phyloP scores from a whole-genome alignment of 495 filamentous ascomycete genomes.

The Clavariopsis aquatica region DNA sequence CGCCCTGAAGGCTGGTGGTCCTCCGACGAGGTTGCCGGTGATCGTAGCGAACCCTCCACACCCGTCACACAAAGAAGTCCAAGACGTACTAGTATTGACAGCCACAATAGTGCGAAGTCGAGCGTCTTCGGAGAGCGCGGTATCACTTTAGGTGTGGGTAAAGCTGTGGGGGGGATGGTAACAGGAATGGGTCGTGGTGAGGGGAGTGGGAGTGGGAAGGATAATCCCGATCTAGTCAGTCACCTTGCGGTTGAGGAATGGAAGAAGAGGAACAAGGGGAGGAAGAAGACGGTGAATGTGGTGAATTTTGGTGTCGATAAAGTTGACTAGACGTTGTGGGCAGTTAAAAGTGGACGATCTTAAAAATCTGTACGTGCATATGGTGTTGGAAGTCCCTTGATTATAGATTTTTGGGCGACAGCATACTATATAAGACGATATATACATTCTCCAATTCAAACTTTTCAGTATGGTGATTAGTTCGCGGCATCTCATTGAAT shows the following conservation, averaged over 20 bases:
- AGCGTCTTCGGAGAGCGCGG: conserved; percentile 19
- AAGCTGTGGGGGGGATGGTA: conserved; percentile 24
- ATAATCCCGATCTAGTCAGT: neutral
- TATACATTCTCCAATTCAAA: too few relatives aligned
- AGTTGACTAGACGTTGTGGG: conserved; percentile 3
- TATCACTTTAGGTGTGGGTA: conserved; percentile 19
- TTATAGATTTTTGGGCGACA: neutral
- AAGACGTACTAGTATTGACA: conserved; percentile 20
- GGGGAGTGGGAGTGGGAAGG: conserved; percentile 17
- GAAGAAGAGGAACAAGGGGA: conserved; percentile 9
- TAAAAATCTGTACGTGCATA: too few relatives aligned
- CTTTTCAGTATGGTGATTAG: too few relatives aligned
- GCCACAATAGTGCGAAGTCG: conserved; percentile 15
- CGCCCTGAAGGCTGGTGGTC: conserved; percentile 39
- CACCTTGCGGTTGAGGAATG: neutral
- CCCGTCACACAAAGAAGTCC: conserved; percentile 8
- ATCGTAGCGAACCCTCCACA: conserved; percentile 12
- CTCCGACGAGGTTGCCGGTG: conserved; percentile 36
- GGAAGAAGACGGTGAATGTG: conserved; percentile 5
- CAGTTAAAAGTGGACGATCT: neutral
- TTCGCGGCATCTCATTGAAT: neutral
- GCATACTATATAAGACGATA: neutral
- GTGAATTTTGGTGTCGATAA: conserved; percentile 3
- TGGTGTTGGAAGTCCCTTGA: too few relatives aligned
- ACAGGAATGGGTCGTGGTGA: conserved; percentile 12